A percentile compares a stretch with the other conserved stretches of the same genome.
These are phyloP conservation scores for Coix lacrymajobi DNA, from an alignment of 176 grass and related monocot species.

Conservation along the genomic window DNA sequence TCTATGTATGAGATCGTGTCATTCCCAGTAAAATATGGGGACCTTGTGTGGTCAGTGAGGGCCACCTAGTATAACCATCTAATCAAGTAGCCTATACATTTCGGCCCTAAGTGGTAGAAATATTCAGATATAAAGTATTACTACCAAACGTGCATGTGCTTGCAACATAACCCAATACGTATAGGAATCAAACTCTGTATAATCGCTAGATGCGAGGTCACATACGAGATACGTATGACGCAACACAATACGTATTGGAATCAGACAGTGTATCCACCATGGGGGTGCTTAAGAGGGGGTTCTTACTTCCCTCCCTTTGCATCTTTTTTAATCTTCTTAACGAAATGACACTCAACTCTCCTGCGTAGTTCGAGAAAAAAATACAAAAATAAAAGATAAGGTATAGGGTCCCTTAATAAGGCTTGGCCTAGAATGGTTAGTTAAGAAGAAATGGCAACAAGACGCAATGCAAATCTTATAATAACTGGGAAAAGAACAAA, in stretches of 20 bases:
- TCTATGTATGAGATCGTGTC: conserved; percentile 2
- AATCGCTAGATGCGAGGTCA: no score
- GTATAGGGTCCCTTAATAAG: not conserved
- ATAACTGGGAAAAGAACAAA: not conserved
- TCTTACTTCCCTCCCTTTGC: not conserved
- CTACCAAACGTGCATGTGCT: no score
- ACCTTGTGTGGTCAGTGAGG: not conserved
- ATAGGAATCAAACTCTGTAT: no score
- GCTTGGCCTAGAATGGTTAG: not conserved
- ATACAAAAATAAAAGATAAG: no score
- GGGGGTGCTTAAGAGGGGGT: not conserved
- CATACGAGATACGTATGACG: no score
- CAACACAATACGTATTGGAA: no score
- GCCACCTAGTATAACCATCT: not conserved
- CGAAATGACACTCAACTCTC: no score
- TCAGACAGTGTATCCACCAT: not conserved
- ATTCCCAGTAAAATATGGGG: not conserved
- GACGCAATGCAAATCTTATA: not conserved
- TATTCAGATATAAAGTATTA: not conserved
- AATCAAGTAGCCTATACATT: not conserved
- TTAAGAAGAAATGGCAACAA: not conserved
- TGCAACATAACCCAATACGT: no score
- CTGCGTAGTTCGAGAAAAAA: no score
- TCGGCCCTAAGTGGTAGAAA: not conserved
- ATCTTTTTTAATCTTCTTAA: no score